These are phyloP conservation scores for Erucastrum elatum DNA, from an alignment of 345 rosid species.

Conservation along the genomic window DNA sequence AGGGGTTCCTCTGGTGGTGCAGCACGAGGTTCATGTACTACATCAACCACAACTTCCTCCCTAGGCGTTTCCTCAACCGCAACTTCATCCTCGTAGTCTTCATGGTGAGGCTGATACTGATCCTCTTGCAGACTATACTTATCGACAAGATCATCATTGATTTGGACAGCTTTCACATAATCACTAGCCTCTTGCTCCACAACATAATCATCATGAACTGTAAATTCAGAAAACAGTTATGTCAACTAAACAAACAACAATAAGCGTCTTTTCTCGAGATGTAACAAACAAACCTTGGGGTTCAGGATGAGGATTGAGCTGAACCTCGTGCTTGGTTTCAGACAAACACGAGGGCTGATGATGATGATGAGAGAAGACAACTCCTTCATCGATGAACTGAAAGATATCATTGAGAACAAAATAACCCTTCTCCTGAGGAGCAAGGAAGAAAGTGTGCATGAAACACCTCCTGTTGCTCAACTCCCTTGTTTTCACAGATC, in stretches of 20 bases:
- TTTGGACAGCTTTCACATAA: constrained; percentile 59
- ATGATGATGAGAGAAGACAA: constrained; percentile 41
- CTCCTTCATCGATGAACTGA: constrained; percentile 65
- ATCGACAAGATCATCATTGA: constrained; percentile 73
- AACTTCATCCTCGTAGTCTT: constrained; percentile 61
- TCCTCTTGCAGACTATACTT: constrained; percentile 63
- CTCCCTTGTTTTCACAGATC: constrained; percentile 74
- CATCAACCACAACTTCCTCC: constrained; percentile 55
- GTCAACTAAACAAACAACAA: neutral
- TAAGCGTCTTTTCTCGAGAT: neutral
- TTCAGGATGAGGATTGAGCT: constrained; percentile 52
- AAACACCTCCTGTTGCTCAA: constrained; percentile 60
- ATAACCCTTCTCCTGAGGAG: constrained; percentile 95
- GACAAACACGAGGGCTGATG: constrained; percentile 48
- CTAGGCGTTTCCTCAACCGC: constrained; percentile 57
- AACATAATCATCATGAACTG: constrained; percentile 67
- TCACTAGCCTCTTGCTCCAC: constrained; percentile 85
- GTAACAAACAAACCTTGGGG: constrained; percentile 56
- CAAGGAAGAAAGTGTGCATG: constrained; percentile 86
- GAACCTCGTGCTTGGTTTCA: constrained; percentile 54
- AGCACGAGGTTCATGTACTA: constrained; percentile 50
- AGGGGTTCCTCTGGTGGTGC: constrained; percentile 55
- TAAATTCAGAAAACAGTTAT: neutral
- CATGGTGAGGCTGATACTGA: constrained; percentile 50
- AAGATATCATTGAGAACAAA: constrained; percentile 90